Evolutionary conservation across 306 rosid genomes (phyloP).

Genomic region (Nissolia schottii): DNA sequence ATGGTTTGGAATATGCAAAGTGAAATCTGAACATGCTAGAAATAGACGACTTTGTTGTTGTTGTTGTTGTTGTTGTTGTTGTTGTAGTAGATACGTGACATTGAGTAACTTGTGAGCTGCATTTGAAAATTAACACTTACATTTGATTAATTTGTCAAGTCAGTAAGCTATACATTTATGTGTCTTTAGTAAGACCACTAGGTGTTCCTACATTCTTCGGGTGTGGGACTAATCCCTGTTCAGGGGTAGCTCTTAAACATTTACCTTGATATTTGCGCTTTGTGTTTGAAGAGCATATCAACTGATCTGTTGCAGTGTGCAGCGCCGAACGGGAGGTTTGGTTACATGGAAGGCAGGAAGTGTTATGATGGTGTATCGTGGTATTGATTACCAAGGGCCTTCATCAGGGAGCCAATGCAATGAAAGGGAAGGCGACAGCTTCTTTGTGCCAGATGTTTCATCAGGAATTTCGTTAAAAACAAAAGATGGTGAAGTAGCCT

Average conservation of each 20-base stretch:
- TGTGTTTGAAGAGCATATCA: constrained; percentile 22
- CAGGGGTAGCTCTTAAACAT: not conserved
- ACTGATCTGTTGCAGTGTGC: constrained; percentile 63
- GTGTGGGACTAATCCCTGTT: not conserved
- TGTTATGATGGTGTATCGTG: constrained; percentile 94
- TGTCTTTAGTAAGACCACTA: not conserved
- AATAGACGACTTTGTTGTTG: not conserved
- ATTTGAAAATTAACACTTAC: not conserved
- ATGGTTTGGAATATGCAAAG: not conserved
- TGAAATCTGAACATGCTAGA: not conserved
- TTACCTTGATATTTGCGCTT: not conserved
- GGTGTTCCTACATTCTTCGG: not conserved
- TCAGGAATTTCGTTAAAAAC: constrained; percentile 29
- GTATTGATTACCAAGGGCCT: constrained; percentile 77
- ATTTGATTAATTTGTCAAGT: not conserved
- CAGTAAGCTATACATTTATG: not conserved
- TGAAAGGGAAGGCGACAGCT: constrained; percentile 46
- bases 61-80: not conserved
- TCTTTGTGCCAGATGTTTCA: constrained; percentile 72
- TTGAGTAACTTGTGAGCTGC: not conserved
- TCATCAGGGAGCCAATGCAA: constrained; percentile 32
- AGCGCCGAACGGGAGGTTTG: constrained; percentile 96
- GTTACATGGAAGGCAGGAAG: constrained; percentile 91
- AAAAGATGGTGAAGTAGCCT: constrained; percentile 26
- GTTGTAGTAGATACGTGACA: not conserved